These are phyloP conservation scores for Dalbergia cultrata DNA, from an alignment of 306 rosid species.

Conservation along the genomic window DNA sequence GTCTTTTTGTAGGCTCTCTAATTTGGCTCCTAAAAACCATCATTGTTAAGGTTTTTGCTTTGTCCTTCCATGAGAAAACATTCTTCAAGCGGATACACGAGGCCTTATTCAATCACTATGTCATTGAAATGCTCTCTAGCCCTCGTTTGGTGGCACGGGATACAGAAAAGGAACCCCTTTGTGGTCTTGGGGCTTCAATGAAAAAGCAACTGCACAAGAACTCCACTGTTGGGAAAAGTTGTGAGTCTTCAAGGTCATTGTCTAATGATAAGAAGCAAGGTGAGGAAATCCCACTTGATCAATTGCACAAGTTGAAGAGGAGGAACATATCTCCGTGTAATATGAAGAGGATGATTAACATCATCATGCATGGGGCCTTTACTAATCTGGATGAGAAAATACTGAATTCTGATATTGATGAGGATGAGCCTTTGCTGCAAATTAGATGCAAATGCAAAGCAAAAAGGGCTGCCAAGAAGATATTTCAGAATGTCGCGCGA, in stretches of 20 bases:
- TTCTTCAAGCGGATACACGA: constrained; percentile 76
- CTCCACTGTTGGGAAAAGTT: no score
- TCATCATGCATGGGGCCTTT: constrained; percentile 63
- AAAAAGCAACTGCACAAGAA: no score
- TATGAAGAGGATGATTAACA: constrained; percentile 75
- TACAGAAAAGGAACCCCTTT: not conserved
- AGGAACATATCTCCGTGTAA: constrained; percentile 81
- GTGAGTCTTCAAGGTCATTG: no score
- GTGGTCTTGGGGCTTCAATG: no score
- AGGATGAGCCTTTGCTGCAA: constrained; percentile 54
- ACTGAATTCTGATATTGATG: constrained; percentile 43
- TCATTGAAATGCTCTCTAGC: constrained; percentile 70
- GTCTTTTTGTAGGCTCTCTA: constrained; percentile 61
- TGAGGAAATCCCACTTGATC: constrained; percentile 64
- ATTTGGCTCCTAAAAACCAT: constrained; percentile 73
- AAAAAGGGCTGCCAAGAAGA: constrained; percentile 64
- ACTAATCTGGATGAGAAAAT: constrained; percentile 67
- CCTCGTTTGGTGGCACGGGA: constrained; percentile 53
- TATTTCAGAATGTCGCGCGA: constrained; percentile 67
- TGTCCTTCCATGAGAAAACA: constrained; percentile 70
- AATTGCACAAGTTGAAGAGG: constrained; percentile 62
- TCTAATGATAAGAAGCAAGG: constrained; percentile 16
- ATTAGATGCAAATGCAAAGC: constrained; percentile 66
- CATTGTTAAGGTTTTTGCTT: constrained; percentile 70
- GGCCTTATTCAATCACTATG: constrained; percentile 67